These are phyloP conservation scores for Dysphania ambrosioides DNA, from an alignment of 148 eudicot genomes.

Conservation along the genomic window DNA sequence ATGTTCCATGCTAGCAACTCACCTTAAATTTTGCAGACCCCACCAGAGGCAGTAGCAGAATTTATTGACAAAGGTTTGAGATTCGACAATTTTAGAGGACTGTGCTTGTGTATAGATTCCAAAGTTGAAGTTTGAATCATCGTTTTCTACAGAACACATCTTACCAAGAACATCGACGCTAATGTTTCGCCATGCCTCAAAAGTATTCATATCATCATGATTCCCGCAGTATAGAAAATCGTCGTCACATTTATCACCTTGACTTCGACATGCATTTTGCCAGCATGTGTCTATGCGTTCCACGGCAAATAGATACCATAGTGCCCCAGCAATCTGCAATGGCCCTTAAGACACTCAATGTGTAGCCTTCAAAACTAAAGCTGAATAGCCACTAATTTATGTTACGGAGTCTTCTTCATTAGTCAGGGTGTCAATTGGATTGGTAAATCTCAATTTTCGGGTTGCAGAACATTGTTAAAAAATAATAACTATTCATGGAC, in stretches of 20 bases:
- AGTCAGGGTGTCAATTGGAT: no score
- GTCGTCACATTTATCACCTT: conserved; percentile 28
- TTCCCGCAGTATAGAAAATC: conserved; percentile 75
- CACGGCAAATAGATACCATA: conserved; percentile 88
- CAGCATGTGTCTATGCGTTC: conserved; percentile 89
- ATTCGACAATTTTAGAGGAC: conserved; percentile 60
- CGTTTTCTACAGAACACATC: conserved; percentile 47
- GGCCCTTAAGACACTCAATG: background rate
- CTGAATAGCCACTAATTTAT: background rate
- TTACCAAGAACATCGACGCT: conserved; percentile 43
- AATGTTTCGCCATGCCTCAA: conserved; percentile 45
- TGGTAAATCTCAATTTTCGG: no score
- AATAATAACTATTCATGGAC: no score
- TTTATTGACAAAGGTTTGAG: conserved; percentile 52
- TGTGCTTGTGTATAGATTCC: conserved; percentile 84
- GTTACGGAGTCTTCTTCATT: no score
- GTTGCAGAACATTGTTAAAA: no score
- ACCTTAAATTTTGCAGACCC: conserved; percentile 98
- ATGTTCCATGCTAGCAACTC: background rate
- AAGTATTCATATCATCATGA: conserved; percentile 31
- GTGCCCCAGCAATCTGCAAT: conserved; percentile 84
- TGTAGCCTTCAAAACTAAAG: background rate
- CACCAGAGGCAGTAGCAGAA: conserved; percentile 98
- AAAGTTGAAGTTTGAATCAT: conserved; percentile 64
- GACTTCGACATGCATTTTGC: conserved; percentile 61